Evolutionary conservation across 1,284 basidiomycete genomes (phyloP).

Genomic region (Termitomyces sp.): DNA sequence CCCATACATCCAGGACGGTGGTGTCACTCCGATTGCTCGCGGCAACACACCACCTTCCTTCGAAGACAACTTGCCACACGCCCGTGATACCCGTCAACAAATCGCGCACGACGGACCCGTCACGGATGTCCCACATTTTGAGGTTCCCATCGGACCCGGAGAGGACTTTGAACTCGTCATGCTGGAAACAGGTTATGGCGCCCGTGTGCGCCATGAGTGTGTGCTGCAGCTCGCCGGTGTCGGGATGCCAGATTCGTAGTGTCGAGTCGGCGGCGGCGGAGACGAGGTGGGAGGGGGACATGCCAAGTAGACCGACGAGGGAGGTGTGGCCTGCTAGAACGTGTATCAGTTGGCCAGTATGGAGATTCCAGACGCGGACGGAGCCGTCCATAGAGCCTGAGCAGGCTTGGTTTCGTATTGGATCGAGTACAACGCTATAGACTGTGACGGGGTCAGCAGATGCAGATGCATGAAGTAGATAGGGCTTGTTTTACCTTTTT

Average conservation of each 20-base stretch:
- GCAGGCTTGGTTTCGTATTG: constrained; percentile 79
- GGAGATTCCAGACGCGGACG: constrained; percentile 87
- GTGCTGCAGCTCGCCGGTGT: constrained; percentile 72
- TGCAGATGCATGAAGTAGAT: neutral
- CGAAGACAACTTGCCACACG: constrained; percentile 95
- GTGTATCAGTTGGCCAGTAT: constrained; percentile 74
- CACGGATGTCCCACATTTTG: constrained; percentile 93
- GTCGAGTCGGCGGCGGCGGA: constrained; percentile 94
- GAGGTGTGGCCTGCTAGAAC: constrained; percentile 84
- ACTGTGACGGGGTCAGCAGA: constrained; percentile 42
- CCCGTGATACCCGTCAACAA: constrained; percentile 84
- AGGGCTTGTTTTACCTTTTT: constrained; percentile 69
- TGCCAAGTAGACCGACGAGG: constrained; percentile 79
- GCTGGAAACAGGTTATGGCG: constrained; percentile 96
- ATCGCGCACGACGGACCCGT: constrained; percentile 80
- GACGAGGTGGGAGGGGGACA: constrained; percentile 85
- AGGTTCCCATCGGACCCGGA: constrained; percentile 92
- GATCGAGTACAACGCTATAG: constrained; percentile 87
- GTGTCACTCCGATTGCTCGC: constrained; percentile 79
- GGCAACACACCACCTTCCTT: constrained; percentile 87
- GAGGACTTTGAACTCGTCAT: constrained; percentile 93
- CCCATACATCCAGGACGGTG: constrained; percentile 83
- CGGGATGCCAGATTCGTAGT: constrained; percentile 88
- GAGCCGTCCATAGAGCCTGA: constrained; percentile 97
- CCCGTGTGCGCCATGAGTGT: constrained; percentile 85